Base-by-base conservation (phyloP, 2,329 filamentous ascomycete species). In the Dactylellina sp. region DNA sequence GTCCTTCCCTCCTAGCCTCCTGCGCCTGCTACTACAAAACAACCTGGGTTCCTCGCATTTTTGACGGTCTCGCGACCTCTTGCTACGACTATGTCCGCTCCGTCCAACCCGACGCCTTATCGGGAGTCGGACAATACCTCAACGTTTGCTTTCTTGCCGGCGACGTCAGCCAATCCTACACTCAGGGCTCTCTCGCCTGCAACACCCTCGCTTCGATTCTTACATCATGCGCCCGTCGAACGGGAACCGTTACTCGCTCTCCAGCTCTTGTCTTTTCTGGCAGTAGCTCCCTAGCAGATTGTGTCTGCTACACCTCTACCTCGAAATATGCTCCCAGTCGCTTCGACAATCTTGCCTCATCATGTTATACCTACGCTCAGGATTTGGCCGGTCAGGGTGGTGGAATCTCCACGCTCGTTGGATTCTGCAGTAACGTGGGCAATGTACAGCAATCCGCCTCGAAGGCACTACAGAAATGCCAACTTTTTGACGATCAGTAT, bases 11-110 rank as follows among this genome's bases (percentile, higher is more conserved):
- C 22, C 61, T 74, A 7, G 61, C 70, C 7, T 74, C 61, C 35
- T 74, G 70, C 55, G 70, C 70, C 14, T 74, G 70, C 18, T 74
- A 74, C 25, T 66, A 74, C 53, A 20, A 50, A 16, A 49, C 28
- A 56, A 24, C 32, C 28, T 74, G 63, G 32, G 70, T 74, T 11
- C 70, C 70, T n/a, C 44, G 40, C 18, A 57, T 66, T n/a, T 74
- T 74, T 18, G 70, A 74, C 24, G 49, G 46, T 4, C 37, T 74
- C 40, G 70, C 61, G 12, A 74, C 70, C 9, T 66, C 70, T 7
- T 74, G 70, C 18, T 74, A 74, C 42, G 56, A 74, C 18, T 74
- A 74, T 24, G 57, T 74, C 32, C 70, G 70, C 9, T 60, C 70
- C 28, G 20, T 57, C n/a, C 55, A 49, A 6, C 61, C 61, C 3